Base-by-base conservation (phyloP, 768 basidiomycete species). In the Macrolepiota albuminosa region DNA sequence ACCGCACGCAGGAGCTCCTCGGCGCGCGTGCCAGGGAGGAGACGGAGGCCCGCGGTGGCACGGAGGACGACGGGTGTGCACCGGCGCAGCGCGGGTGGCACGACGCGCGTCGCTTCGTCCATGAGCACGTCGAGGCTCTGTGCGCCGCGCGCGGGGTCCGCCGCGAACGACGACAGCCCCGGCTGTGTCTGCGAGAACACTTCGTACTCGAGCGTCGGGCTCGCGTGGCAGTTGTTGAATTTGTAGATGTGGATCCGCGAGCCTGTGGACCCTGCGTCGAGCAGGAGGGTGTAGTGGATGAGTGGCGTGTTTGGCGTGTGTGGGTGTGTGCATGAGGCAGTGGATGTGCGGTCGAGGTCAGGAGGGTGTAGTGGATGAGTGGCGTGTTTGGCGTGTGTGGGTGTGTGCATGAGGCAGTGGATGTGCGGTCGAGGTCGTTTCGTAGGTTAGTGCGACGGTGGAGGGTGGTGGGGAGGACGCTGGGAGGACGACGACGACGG, bases 241-340 rank as follows among this genome's bases (percentile, higher is more conserved):
- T 97, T 98, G 87, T 98, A 99, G 36, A 98, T 82, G 80, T 99
- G 97, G 68, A 98, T 95, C 18, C 97, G 85, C 0, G 95, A 97
- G 21, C 96, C 97, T 0, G 95, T 97, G 18, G 95, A 98, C 26
- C 97, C 97, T 0, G 97, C 96, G 72, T 99, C 97, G 75, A 98
- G 91, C 87, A 98, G 97, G 67, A 98, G 83, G 0, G 93, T 95
- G 72, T 91, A 99, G 71, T 94, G 93, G 13, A 96, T 88, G 59
- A 96, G 78, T 0, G 82, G 80, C 52, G 77, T 68, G 54, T 72
- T 67, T 1, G 80, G 65, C 14, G 72, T 73, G 70, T 85, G 72
- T 0, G 93, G 83, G 0, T 71, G 57, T 0, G 80, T 81, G 75
- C 95, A 98, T 2, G 42, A 43, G 8, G 8, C 2, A n/a, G 42